Base-by-base conservation (phyloP, 768 basidiomycete genomes). In the Boletus fagicola region DNA sequence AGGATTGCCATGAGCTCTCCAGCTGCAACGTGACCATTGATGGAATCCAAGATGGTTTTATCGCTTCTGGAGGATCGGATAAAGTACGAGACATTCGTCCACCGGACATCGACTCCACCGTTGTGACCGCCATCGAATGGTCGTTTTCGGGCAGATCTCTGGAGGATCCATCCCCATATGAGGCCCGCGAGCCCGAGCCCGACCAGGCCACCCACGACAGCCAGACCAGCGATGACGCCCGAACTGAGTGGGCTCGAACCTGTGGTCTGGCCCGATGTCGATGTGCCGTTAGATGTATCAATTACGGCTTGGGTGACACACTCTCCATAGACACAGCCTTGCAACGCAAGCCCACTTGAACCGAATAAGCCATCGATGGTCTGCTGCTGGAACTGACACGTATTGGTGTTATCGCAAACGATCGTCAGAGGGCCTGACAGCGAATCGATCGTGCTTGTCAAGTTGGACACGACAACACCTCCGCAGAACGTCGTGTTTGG, bases 1-100 rank as follows among this genome's bases (percentile, higher is more conserved):
- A 98, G 80, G 54, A 97, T 84, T n/a, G 90, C 91, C 81, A 93
- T 86, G 77, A 97, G 85, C 59, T 90, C 83, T 11, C 95, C 94
- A 0, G 92, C 83, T 3, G 76, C 73, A n/a, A 96, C 83, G 11
- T 73, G 70, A 0, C 94, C 95, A 48, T 74, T 83, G 31, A 94
- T 78, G 40, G 76, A 75, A 65, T 92, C 85, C 40, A 98, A 75
- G 16, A 97, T 79, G 84, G 49, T 85, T 84, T 57, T 81, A 75
- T 57, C 75, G 74, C 46, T 60, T 33, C 60, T 53, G 2, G 65
- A 61, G 2, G 65, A 70, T 13, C 80, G 76, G 6, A 93, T 78
- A 52, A 79, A 72, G 68, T 93, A 94, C 24, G 79, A 83, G 51
- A 95, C 75, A 56, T 82, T 77, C 9, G 74, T 69, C 92, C 92